Evolutionary conservation across 306 rosid genomes (phyloP), one percentile per base, ranked within the genome.

Genomic region (Acmispon strigosus): DNA sequence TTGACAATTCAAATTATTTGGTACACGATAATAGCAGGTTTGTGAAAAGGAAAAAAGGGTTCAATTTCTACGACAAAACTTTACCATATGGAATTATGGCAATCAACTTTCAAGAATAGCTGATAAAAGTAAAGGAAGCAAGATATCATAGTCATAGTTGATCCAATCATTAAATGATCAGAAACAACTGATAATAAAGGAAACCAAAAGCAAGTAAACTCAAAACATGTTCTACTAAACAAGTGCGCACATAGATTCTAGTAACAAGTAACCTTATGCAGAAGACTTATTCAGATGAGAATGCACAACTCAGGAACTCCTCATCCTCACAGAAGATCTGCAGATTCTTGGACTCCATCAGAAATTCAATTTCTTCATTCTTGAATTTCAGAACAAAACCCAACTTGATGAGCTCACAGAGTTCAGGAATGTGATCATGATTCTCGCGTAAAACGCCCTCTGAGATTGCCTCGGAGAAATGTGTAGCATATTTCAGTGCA

Each of bases 301-400:
- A 85, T 10, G 77, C 58, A 42, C 78, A 63, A 7, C 72, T 56
- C 64, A 88, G 80, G 73, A 91, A 88, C 15, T 78, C 72, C 34
- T 80, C 88, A 69, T 92, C 98, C 79, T 87, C 95, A 41, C 24
- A 2, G 76, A 86, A 85, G 48, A 83, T 78, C 66, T 82, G 87
- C 82, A 91, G 60, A 68, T 89, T 84, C 73, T 77, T 87, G 59
- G 88, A 85, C 74, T 84, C 87, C 96, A 91, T 84, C 5, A 84
- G 71, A 64, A 86, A 86, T 0, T 76, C 79, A 48, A 92, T 70
- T 6, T 70, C 89, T 53, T 74, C 87, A 49, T 78, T 86, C 14
- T 92, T 72, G 61, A 89, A 92, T 8, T 84, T 70, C 48, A 87
- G 48, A 12, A 86, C 47, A 77, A 76, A 83, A 7, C 79, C 97